These are phyloP conservation scores for Liriodendron chinense DNA, from an alignment of 164 flowering plant genomes.

Conservation along the genomic window DNA sequence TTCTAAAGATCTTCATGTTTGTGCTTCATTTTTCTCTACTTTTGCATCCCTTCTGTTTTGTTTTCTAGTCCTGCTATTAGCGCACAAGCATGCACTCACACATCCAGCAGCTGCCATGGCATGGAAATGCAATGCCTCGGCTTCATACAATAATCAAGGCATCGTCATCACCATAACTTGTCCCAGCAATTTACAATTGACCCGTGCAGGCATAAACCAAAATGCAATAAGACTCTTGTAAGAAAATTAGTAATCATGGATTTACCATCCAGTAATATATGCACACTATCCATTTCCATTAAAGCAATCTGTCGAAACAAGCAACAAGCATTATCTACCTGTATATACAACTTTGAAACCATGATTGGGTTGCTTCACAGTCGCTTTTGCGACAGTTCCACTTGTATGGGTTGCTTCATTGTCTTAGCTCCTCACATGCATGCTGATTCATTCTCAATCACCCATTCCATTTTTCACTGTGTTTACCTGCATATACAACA, in stretches of 20 bases:
- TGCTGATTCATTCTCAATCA: neutral
- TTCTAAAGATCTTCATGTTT: too few species aligned
- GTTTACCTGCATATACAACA: neutral
- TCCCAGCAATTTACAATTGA: too few species aligned
- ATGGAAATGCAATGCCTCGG: too few species aligned
- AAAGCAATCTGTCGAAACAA: neutral
- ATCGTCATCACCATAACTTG: too few species aligned
- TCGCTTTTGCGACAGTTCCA: neutral
- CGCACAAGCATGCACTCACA: too few species aligned
- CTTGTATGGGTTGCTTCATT: neutral
- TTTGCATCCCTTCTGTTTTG: too few species aligned
- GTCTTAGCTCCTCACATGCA: neutral
- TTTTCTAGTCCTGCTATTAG: too few species aligned
- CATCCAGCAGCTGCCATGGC: too few species aligned
- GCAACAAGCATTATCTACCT: constrained; percentile 4
- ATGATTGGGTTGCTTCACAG: neutral
- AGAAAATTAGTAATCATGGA: neutral
- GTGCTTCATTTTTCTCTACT: too few species aligned
- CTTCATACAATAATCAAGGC: too few species aligned
- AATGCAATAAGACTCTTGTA: neutral
- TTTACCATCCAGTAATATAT: neutral
- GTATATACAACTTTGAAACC: neutral
- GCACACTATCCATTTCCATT: neutral
- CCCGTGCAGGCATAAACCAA: neutral
- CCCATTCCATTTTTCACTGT: neutral